These are phyloP conservation scores for Geotrichum ghanense DNA, from an alignment of 805 yeast genomes.

Conservation along the genomic window DNA sequence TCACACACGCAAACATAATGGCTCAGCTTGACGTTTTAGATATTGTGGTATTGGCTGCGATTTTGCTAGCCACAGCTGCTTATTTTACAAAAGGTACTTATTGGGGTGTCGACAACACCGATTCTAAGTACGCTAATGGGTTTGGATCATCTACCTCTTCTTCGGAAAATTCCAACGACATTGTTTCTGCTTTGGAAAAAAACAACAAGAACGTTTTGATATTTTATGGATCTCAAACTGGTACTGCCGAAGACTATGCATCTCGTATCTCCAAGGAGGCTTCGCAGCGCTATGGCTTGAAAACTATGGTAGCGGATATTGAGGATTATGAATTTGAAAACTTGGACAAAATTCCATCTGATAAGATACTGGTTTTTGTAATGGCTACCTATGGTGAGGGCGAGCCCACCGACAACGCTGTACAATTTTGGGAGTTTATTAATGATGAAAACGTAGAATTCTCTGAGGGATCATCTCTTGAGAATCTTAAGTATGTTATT, in stretches of 20 bases:
- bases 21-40: constrained; percentile 54
- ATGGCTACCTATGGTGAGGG: constrained; percentile 97
- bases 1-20: constrained; percentile 4
- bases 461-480: constrained; percentile 31
- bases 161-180: constrained; percentile 17
- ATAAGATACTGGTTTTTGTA: constrained; percentile 57
- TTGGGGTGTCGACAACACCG: constrained; percentile 31
- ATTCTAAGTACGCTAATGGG: constrained; percentile 15
- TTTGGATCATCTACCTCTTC: constrained; percentile 11
- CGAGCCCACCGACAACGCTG: constrained; percentile 95
- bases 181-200: constrained; percentile 31
- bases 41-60: constrained; percentile 50
- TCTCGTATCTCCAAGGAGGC: constrained; percentile 83
- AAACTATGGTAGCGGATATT: constrained; percentile 75
- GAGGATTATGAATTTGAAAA: constrained; percentile 81
- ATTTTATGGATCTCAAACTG: constrained; percentile 92
- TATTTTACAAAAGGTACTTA: constrained; percentile 55
- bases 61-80: constrained; percentile 52
- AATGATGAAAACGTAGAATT: constrained; percentile 41
- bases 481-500: constrained; percentile 53
- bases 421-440: constrained; percentile 60
- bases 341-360: constrained; percentile 49
- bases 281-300: constrained; percentile 66
- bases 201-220: constrained; percentile 69
- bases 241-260: constrained; percentile 97